Evolutionary conservation across 2,329 filamentous ascomycete species (phyloP), one percentile per base, ranked within the genome.

Genomic region (Fusarium nanum): DNA sequence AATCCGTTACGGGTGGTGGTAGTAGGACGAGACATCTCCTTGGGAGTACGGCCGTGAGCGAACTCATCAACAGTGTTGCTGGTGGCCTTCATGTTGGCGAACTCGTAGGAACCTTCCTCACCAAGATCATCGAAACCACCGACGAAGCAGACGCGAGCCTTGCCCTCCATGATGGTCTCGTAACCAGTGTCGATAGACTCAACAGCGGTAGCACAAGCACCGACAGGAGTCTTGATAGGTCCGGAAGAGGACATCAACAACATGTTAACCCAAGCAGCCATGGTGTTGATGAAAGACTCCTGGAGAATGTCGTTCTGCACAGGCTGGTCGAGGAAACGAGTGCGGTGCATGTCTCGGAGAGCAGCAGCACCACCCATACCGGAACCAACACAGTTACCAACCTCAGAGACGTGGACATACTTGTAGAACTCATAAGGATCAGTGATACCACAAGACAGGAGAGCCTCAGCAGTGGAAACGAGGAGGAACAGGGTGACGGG

Each of bases 241-340:
- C 96, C 96, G 55, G 96, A 98, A 7, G 96, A 98, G 7, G 96
- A 99, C 70, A 99, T 86, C 70, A 99, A 86, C 83, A 99, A 86
- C 96, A 99, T 99, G 86, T 99, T 99, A 61, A 99, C 94, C 96
- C 96, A 99, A 18, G 96, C 96, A 75, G 93, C 92, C 95, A 99
- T 99, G 59, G 96, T 99, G 87, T 99, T 99, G 88, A 99, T 98
- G 87, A 99, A 99, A 14, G 96, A 98, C 83, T 99, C 96, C 79
- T 99, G 97, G 16, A 99, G 88, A 79, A 99, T 98, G 78, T 99
- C 96, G 83, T 98, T 99, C 83, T 99, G 97, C 52, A 99, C 89
- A 59, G 95, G 96, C 85, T 94, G 96, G 84, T 99, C 96, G 68
- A 98, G 87, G 89, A 91, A 98, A 64, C 96, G 92, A 81, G 98